Evolutionary conservation across 192 early-diverging fungal genomes (phyloP).

Genomic region (Podila epigama): DNA sequence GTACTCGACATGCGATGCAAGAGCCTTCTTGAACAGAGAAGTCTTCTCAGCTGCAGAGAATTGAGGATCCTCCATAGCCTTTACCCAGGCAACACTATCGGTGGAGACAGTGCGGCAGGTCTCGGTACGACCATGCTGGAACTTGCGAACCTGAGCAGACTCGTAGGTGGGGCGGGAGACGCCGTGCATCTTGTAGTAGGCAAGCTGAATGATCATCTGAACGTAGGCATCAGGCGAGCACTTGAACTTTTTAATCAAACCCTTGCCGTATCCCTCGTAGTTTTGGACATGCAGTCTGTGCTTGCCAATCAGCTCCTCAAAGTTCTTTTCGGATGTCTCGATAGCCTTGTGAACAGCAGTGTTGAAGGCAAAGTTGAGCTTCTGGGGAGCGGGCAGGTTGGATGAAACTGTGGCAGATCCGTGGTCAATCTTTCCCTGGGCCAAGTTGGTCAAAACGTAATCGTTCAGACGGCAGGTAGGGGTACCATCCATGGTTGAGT

Average conservation of each 20-base stretch:
- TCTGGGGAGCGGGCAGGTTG: slow-evolving; percentile 69
- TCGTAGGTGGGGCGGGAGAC: slow-evolving; percentile 88
- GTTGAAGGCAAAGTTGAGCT: slow-evolving; percentile 77
- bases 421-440: slow-evolving; percentile 76
- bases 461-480: slow-evolving; percentile 90
- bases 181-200: slow-evolving; percentile 92
- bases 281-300: slow-evolving; percentile 86
- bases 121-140: slow-evolving; percentile 94
- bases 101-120: slow-evolving; percentile 82
- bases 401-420: slow-evolving; percentile 63
- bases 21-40: slow-evolving; percentile 76
- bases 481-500: slow-evolving; percentile 95
- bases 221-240: slow-evolving; percentile 82
- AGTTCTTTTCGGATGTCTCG: slow-evolving; percentile 74
- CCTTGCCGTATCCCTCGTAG: slow-evolving; percentile 93
- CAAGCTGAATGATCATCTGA: slow-evolving; percentile 96
- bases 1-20: slow-evolving; percentile 80
- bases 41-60: slow-evolving; percentile 62
- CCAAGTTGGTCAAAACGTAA: slow-evolving; percentile 70
- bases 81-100: slow-evolving; percentile 85
- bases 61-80: slow-evolving; percentile 81
- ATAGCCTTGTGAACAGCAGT: slow-evolving; percentile 66
- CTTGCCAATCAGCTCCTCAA: slow-evolving; percentile 77
- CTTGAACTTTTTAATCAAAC: slow-evolving; percentile 86
- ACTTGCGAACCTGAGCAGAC: slow-evolving; percentile 90